A percentile compares a stretch with the other conserved stretches of the same genome.
These are phyloP conservation scores for Hymenochaete sp. DNA, from an alignment of 1,284 basidiomycete genomes.

Conservation along the genomic window DNA sequence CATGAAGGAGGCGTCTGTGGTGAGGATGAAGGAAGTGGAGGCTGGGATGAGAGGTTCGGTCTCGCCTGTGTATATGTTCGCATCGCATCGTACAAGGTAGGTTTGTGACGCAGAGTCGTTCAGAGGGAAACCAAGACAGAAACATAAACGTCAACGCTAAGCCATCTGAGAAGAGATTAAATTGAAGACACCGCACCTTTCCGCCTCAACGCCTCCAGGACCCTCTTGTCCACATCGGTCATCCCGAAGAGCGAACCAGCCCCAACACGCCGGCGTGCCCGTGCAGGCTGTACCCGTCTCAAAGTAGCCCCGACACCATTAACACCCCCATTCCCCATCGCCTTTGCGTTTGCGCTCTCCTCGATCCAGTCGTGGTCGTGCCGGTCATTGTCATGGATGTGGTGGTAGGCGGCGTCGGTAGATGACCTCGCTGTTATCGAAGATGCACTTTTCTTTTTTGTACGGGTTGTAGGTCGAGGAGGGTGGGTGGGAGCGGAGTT, in stretches of 20 bases:
- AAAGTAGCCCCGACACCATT: constrained; percentile 31
- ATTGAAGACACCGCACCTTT: constrained; percentile 45
- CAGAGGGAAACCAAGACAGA: too few relatives aligned
- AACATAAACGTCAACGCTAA: neutral
- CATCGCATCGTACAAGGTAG: constrained; percentile 10
- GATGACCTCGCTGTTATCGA: too few relatives aligned
- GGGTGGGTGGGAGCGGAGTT: too few relatives aligned
- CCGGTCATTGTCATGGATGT: too few relatives aligned
- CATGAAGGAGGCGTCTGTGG: constrained; percentile 50
- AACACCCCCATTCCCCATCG: neutral
- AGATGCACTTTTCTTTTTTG: too few relatives aligned
- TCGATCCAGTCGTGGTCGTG: too few relatives aligned
- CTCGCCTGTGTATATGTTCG: constrained; percentile 43
- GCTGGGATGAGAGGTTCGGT: constrained; percentile 61
- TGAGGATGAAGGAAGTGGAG: constrained; percentile 56
- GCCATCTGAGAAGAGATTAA: neutral
- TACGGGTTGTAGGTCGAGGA: too few relatives aligned
- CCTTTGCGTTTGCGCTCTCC: too few relatives aligned
- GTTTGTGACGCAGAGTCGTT: constrained; percentile 4
- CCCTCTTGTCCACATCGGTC: constrained; percentile 73
- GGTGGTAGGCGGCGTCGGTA: too few relatives aligned
- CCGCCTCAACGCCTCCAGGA: constrained; percentile 72
- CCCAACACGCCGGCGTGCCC: constrained; percentile 69
- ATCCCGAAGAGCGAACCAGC: constrained; percentile 55
- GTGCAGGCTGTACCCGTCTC: constrained; percentile 68